Evolutionary conservation across 805 yeast species (phyloP).

Genomic region (Saccharomycopsis capsularis): DNA sequence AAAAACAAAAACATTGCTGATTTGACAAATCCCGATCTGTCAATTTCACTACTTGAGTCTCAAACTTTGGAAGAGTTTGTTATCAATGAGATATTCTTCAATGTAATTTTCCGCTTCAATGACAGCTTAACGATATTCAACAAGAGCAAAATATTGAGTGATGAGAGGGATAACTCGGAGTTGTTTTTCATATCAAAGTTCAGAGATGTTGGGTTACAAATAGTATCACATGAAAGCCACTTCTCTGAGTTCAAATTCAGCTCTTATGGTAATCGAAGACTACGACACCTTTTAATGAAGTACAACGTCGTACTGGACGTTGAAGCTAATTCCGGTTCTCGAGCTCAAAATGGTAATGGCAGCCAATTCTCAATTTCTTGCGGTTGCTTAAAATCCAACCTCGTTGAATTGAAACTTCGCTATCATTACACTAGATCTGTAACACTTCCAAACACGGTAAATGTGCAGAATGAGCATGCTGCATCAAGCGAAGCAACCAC

Average conservation of each 20-base stretch:
- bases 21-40: background rate
- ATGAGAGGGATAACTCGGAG: constrained; percentile 59
- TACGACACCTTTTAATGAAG: background rate
- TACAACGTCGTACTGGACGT: background rate
- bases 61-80: constrained; percentile 18
- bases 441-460: background rate
- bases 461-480: background rate
- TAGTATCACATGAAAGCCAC: too few species aligned
- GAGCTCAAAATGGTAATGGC: background rate
- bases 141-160: constrained; percentile 44
- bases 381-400: too few species aligned
- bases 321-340: background rate
- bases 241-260: too few species aligned
- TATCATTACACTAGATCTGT: background rate
- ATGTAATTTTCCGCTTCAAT: constrained; percentile 19
- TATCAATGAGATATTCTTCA: constrained; percentile 24
- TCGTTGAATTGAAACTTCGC: too few species aligned
- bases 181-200: constrained; percentile 55
- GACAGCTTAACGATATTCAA: constrained; percentile 39
- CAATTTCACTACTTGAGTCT: too few species aligned
- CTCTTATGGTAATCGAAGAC: too few species aligned
- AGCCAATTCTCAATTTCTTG: background rate
- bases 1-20: constrained; percentile 12
- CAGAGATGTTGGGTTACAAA: constrained; percentile 12
- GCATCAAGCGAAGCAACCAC: background rate